Evolutionary conservation across 345 rosid species (phyloP), one percentile per base, ranked within the genome.

Genomic region (Limnanthes douglasii): DNA sequence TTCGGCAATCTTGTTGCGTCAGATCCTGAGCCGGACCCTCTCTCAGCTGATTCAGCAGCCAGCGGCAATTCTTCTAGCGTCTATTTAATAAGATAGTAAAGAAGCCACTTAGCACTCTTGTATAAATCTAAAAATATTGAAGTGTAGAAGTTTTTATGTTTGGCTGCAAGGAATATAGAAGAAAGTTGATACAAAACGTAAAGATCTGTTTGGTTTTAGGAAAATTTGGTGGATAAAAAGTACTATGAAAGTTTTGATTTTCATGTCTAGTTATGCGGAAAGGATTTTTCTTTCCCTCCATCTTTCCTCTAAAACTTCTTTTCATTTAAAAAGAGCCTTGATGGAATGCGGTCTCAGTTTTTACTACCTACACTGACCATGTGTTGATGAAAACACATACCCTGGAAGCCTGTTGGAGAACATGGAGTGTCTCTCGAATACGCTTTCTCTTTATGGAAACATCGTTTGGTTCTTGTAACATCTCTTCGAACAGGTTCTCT

Each of bases 381-480:
- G n/a, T n/a, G n/a, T n/a, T n/a, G 28, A 18, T 41, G 43, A 50
- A 30, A 60, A 43, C n/a, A 61, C 72, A 48, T 45, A 85, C 96
- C 75, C 76, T 61, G 61, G 78, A 75, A 34, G 99, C 99, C 51
- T 81, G 99, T 48, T 78, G 95, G 39, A 92, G 96, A 41, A 75
- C 73, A 24, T 79, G 60, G 40, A 92, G 90, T 31, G 76, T 69
- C 49, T 85, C 96, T 45, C 83, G 68, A 2, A 90, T 81, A 28
- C 65, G 84, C 54, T 81, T 92, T 67, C 99, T 73, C 63, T 70
- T 85, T 25, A 30, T 38, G 15, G 96, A 93, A 46, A 92, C 53
- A 65, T 81, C 99, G 12, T 72, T 90, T 41, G 96, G 86, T 60
- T 92, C 99, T 73, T 85, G 99, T 56, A 92, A 51, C 95, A 92